Evolutionary conservation across 352 stramenopile species (phyloP).

Genomic region (Peronospora destructor): DNA sequence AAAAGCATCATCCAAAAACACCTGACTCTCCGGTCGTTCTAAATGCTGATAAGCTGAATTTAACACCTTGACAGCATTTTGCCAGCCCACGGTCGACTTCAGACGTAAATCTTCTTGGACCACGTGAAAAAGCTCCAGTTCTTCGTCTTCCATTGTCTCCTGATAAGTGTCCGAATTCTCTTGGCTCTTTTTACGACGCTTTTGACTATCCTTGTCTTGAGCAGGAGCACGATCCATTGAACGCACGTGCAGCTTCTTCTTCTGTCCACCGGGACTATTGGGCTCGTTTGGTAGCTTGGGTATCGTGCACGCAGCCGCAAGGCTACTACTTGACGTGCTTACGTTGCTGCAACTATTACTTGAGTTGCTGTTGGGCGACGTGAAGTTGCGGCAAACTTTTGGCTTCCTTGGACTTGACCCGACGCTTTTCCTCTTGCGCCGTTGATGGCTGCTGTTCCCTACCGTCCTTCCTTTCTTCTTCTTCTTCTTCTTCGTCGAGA

Average conservation of each 20-base stretch:
- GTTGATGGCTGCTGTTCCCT: slow-evolving; percentile 16
- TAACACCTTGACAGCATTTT: slow-evolving; percentile 84
- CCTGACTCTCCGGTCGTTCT: slow-evolving; percentile 62
- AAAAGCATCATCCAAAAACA: slow-evolving; percentile 75
- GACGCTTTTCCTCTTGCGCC: slow-evolving; percentile 23
- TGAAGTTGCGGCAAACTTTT: slow-evolving; percentile 19
- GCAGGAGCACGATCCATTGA: slow-evolving; percentile 47
- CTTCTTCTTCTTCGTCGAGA: no score
- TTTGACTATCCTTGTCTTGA: slow-evolving; percentile 49
- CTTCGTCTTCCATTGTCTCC: slow-evolving; percentile 75
- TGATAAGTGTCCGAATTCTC: slow-evolving; percentile 22
- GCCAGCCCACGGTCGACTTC: slow-evolving; percentile 87
- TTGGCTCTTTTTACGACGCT: slow-evolving; percentile 64
- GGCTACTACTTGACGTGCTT: slow-evolving; percentile 16
- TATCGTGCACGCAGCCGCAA: slow-evolving; percentile 34
- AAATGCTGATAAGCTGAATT: slow-evolving; percentile 65
- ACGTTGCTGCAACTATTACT: slow-evolving; percentile 6
- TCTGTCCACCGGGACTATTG: slow-evolving; percentile 14
- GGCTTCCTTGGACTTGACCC: slow-evolving; percentile 9
- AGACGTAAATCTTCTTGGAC: slow-evolving; percentile 80
- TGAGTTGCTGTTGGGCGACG: slow-evolving; percentile 2
- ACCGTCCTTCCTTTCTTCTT: slow-evolving; percentile 18
- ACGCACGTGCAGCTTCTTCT: slow-evolving; percentile 60
- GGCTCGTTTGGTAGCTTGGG: slow-evolving; percentile 13
- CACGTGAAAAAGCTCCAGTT: slow-evolving; percentile 76